Conservation (phyloP, 345 rosid genomes). For the Carallia pectinifolia region DNA sequence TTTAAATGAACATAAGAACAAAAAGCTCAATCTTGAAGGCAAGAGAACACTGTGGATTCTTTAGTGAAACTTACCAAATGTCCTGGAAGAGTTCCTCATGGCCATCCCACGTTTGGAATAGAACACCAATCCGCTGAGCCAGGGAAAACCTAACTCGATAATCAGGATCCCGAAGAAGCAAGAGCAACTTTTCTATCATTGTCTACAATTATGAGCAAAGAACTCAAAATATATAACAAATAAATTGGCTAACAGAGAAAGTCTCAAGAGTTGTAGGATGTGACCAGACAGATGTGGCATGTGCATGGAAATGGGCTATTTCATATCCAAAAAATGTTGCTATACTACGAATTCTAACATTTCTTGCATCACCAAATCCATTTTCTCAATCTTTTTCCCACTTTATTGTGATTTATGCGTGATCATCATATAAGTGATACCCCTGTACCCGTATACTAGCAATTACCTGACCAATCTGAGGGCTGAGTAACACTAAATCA, state of each 20-base stretch:
- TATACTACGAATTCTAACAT: not conserved
- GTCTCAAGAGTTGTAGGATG: not conserved
- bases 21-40: not conserved
- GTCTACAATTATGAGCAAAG: constrained; percentile 38
- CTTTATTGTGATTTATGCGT: not conserved
- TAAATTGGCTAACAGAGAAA: not conserved
- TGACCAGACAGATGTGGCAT: not conserved
- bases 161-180: constrained; percentile 75
- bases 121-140: constrained; percentile 69
- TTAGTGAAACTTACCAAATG: constrained; percentile 60
- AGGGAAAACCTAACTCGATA: constrained; percentile 77
- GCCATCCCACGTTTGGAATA: constrained; percentile 98
- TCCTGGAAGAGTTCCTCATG: constrained; percentile 87
- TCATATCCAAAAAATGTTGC: constrained; percentile 4
- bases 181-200: constrained; percentile 72
- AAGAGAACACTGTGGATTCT: not conserved
- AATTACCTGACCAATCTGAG: constrained; percentile 82
- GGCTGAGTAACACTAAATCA: constrained; percentile 60
- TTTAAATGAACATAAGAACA: not conserved
- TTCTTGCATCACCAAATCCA: constrained; percentile 1
- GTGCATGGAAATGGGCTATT: not conserved
- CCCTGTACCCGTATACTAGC: not conserved
- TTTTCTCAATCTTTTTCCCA: not conserved
- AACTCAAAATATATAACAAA: not conserved
- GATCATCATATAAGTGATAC: not conserved